Evolutionary conservation across 129 eudicot species (phyloP), one percentile per base, ranked within the genome.

Genomic region (Artemisia tridentata): DNA sequence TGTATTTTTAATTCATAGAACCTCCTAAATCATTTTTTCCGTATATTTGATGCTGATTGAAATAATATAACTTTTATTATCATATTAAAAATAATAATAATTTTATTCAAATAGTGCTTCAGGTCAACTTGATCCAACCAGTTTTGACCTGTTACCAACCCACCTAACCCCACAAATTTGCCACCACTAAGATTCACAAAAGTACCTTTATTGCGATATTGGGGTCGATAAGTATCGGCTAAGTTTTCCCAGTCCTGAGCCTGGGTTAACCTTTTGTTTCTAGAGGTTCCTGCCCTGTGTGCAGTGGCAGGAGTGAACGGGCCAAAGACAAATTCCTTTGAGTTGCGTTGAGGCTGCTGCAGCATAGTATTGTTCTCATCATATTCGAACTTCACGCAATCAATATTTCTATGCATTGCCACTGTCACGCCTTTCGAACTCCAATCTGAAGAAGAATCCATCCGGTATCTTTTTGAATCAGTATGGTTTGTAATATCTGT

Each of bases 261-360:
- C 78, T 68, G 86, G 80, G 56, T 71, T 21, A 19, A 43, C 23
- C 59, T 82, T 64, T 75, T 68, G 66, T 65, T 80, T 48, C 74
- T 84, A 56, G 81, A 67, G 57, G 21, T 49, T 19, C 66, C 74
- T 49, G 48, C 23, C 48, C 52, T 77, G 29, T 80, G 78, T 29
- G 75, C 65, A 51, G 45, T 72, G 45, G 77, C 75, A 50, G 90
- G 90, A 0, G 81, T 31, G 50, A 87, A 88, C 3, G 95, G 95
- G 50, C 95, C 96, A 84, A 86, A 89, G 31, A 82, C 90, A 57
- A 86, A 86, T 68, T 71, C 83, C 81, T 89, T 86, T 31, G 84
- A 57, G 57, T 73, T 65, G 52, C 63, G 59, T 73, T 70, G 66
- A 72, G 62, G 31, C 41, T 16, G 77, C 23, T 66, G 70, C 74